Evolutionary conservation across 2,329 filamentous ascomycete genomes (phyloP).

Genomic region (Cercospora sp.): DNA sequence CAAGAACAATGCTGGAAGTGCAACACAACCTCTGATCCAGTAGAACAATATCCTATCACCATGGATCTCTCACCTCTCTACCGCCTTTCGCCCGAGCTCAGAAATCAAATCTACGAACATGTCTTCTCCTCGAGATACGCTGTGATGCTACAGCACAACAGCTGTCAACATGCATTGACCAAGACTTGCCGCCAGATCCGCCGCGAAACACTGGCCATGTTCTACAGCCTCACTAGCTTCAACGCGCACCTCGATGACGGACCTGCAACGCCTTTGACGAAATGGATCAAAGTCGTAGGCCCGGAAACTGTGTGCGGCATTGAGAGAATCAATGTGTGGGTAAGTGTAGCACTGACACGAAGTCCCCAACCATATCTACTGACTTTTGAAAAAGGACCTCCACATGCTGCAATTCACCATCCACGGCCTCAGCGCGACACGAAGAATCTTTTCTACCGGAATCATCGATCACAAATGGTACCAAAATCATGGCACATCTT

Average conservation of each 20-base stretch:
- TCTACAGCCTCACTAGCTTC: constrained; percentile 26
- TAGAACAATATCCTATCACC: not conserved
- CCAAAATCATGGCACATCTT: not conserved
- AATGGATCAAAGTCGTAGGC: constrained; percentile 26
- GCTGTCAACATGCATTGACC: constrained; percentile 26
- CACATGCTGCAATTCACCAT: constrained; percentile 32
- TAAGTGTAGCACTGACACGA: not conserved
- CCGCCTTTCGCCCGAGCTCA: constrained; percentile 22
- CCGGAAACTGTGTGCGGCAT: constrained; percentile 20
- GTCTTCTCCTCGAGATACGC: constrained; percentile 28
- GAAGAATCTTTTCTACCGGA: not conserved
- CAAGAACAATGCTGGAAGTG: not conserved
- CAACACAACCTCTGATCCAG: not conserved
- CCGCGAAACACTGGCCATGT: constrained; percentile 28
- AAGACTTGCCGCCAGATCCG: constrained; percentile 29
- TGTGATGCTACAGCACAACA: constrained; percentile 19
- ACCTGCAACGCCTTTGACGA: constrained; percentile 26
- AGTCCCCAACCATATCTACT: not conserved
- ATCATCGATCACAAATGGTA: not conserved
- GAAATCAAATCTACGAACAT: constrained; percentile 29
- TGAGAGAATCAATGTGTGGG: constrained; percentile 30
- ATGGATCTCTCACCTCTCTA: constrained; percentile 4
- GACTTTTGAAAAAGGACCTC: constrained; percentile 22
- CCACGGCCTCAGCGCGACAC: constrained; percentile 23
- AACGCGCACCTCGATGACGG: constrained; percentile 35